Percentiles rank a stretch among this genome's conserved stretches.
Conservation (phyloP, 805 yeast genomes). For the Tetrapisispora fleetii region DNA sequence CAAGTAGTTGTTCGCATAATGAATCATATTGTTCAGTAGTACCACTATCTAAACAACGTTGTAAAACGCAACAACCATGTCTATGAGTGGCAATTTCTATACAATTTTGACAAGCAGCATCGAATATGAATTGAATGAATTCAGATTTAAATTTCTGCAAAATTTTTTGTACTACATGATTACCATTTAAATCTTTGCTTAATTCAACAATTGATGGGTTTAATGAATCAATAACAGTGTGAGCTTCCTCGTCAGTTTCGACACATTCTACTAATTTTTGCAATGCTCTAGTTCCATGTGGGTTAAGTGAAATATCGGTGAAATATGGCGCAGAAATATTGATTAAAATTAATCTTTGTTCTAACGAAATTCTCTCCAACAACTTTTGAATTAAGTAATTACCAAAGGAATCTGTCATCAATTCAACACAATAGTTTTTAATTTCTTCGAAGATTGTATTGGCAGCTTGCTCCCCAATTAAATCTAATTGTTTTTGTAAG, state of each 20-base stretch:
- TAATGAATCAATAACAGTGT: constrained; percentile 49
- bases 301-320: constrained; percentile 75
- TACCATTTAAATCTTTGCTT: constrained; percentile 87
- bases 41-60: constrained; percentile 90
- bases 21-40: constrained; percentile 55
- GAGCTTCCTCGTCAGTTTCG: constrained; percentile 59
- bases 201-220: constrained; percentile 65
- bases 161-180: constrained; percentile 92
- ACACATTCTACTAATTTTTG: constrained; percentile 87
- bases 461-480: constrained; percentile 50
- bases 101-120: constrained; percentile 66
- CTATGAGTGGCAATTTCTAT: constrained; percentile 84
- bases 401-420: constrained; percentile 97
- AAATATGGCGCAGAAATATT: constrained; percentile 63
- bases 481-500: constrained; percentile 76
- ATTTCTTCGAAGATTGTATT: constrained; percentile 75
- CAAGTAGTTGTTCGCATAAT: constrained; percentile 58
- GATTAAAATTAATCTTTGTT: constrained; percentile 62
- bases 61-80: constrained; percentile 96
- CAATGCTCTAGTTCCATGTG: constrained; percentile 93
- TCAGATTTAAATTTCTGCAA: constrained; percentile 55
- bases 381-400: constrained; percentile 88
- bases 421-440: constrained; percentile 63
- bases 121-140: constrained; percentile 83
- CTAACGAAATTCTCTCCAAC: constrained; percentile 61